Evolutionary conservation across 2,329 filamentous ascomycete genomes (phyloP), one percentile per base, ranked within the genome.

Genomic region (Penicillium sp.): DNA sequence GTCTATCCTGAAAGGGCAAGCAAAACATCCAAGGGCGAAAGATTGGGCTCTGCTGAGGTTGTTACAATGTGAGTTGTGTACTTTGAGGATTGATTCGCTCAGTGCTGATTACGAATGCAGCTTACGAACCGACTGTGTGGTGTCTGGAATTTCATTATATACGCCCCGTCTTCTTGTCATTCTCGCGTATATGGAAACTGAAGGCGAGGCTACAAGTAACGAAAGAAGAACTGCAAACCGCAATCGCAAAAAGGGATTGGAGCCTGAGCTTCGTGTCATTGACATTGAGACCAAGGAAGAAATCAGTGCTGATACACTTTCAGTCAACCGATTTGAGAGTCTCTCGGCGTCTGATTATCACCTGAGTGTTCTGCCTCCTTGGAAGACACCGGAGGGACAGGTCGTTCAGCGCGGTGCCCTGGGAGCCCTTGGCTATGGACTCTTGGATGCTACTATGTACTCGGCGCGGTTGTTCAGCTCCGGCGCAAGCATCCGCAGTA

Each of bases 121-220:
- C 75, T 84, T 97, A 75, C 89, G 91, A 68, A 96, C 94, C 75
- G 94, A 99, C 78, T 97, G 94, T 79, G 91, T 96, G 72, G 91
- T 99, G 79, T 96, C 94, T 70, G 94, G 94, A 67, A 88, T 99
- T 74, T 95, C 93, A 61, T 82, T 99, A 75, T 97, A 97, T 85
- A 96, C 91, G 70, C 90, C 91, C 70, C 94, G 85, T 69, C 81
- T 96, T 63, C 82, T 99, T 73, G 84, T 96, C 66, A 88, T 97
- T 67, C 87, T 99, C 76, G 92, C 92, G 69, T 97, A 95, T 75
- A 86, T 91, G 67, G 87, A 87, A 57, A 84, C 87, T 35, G 89
- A 91, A 42, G 80, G 86, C 8, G 82, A 88, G 16, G 80, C 86
- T 13, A 81, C 86, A n/a, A 82, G 70, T 55, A 57, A 55, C 7